phyloP scores from a whole-genome alignment of 805 yeast species.

The Saccharomycopsis vini region DNA sequence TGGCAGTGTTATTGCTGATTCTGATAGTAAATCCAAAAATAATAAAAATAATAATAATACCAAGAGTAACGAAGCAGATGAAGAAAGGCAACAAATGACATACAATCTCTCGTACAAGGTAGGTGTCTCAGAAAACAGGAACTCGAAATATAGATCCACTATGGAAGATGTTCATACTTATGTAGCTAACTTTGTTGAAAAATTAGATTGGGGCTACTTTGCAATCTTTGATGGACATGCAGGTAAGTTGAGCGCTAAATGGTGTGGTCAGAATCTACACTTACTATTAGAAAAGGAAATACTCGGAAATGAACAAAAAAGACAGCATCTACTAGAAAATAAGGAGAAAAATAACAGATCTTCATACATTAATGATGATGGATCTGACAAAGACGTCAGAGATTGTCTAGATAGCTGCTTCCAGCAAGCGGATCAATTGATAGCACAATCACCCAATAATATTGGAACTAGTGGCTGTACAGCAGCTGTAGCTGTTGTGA shows the following conservation, averaged over 20 bases:
- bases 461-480: conserved; percentile 84
- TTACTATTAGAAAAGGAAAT: conserved; percentile 53
- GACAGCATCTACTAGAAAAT: neutral
- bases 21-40: neutral
- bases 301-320: conserved; percentile 24
- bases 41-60: too few relatives aligned
- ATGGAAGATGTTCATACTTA: conserved; percentile 97
- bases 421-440: conserved; percentile 61
- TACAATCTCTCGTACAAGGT: conserved; percentile 55
- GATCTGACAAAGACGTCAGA: conserved; percentile 40
- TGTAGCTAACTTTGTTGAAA: conserved; percentile 85
- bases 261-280: conserved; percentile 88
- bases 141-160: conserved; percentile 66
- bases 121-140: conserved; percentile 88
- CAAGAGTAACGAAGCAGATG: neutral
- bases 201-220: conserved; percentile 89
- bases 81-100: neutral
- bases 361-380: conserved; percentile 13
- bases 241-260: conserved; percentile 83
- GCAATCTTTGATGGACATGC: conserved; percentile 98
- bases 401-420: conserved; percentile 63
- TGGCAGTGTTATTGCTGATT: too few relatives aligned
- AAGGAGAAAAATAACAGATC: neutral
- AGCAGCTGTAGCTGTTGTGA: conserved; percentile 84
- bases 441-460: conserved; percentile 40